These are phyloP conservation scores for Kwoniella heveanensis DNA, from an alignment of 768 basidiomycete genomes.

Conservation along the genomic window DNA sequence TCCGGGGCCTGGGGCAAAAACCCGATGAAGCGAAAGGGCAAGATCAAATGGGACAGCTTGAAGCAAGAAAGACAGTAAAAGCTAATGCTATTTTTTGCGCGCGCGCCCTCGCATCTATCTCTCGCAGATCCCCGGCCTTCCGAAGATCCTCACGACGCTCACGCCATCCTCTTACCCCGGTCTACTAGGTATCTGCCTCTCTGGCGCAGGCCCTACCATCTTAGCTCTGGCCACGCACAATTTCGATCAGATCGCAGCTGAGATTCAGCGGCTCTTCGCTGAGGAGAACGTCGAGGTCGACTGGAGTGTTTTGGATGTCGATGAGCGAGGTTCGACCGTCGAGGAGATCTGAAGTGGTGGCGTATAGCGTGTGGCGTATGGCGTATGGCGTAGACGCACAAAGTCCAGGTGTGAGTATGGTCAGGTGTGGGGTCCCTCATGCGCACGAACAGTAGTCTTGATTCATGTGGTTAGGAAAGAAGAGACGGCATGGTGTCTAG, in stretches of 20 bases:
- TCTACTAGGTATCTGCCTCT: constrained; percentile 94
- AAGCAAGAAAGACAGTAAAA: too few relatives aligned
- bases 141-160: constrained; percentile 83
- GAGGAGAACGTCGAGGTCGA: constrained; percentile 76
- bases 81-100: too few relatives aligned
- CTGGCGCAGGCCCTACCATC: constrained; percentile 96
- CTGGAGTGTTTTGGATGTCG: constrained; percentile 81
- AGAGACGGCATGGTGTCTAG: too few relatives aligned
- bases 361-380: too few relatives aligned
- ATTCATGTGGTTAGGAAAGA: too few relatives aligned
- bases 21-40: too few relatives aligned
- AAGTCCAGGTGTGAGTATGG: too few relatives aligned
- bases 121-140: constrained; percentile 86
- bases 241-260: constrained; percentile 81
- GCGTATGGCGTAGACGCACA: too few relatives aligned
- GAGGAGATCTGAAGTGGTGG: constrained; percentile 41
- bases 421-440: too few relatives aligned
- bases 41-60: too few relatives aligned
- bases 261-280: constrained; percentile 74
- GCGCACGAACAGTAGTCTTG: too few relatives aligned
- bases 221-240: constrained; percentile 85
- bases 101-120: not conserved
- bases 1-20: too few relatives aligned
- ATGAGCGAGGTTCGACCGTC: constrained; percentile 56
- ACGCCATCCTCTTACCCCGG: constrained; percentile 89